Evolutionary conservation across 1,284 basidiomycete species (phyloP).

Genomic region (Inonotus obliquus): DNA sequence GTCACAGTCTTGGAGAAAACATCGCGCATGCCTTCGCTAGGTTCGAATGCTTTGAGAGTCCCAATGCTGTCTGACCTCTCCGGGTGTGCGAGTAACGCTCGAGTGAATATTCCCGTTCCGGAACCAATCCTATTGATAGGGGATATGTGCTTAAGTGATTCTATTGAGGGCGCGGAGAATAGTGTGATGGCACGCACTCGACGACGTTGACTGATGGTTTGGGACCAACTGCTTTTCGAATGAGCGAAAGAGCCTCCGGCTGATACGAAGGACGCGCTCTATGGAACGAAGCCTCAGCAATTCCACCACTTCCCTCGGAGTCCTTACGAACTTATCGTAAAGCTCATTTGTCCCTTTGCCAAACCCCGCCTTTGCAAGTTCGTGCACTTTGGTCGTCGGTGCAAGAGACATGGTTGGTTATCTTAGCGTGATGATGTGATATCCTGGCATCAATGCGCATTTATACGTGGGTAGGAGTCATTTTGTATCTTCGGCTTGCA

Average conservation of each 20-base stretch:
- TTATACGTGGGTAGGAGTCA: no score
- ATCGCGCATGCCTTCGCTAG: slow-evolving; percentile 68
- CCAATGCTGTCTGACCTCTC: slow-evolving; percentile 47
- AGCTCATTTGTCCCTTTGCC: slow-evolving; percentile 56
- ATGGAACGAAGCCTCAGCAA: slow-evolving; percentile 9
- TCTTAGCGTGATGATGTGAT: background rate
- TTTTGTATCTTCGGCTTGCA: no score
- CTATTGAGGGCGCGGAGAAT: background rate
- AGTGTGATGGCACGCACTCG: slow-evolving; percentile 46
- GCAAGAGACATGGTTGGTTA: background rate
- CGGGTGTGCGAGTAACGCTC: slow-evolving; percentile 62
- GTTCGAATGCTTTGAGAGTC: slow-evolving; percentile 61
- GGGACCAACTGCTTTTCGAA: slow-evolving; percentile 42
- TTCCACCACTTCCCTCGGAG: background rate
- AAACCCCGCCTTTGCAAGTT: slow-evolving; percentile 61
- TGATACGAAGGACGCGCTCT: slow-evolving; percentile 74
- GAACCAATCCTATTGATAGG: slow-evolving; percentile 63
- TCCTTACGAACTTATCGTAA: slow-evolving; percentile 55
- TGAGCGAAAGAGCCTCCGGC: slow-evolving; percentile 46
- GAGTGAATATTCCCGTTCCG: slow-evolving; percentile 78
- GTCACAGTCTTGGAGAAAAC: slow-evolving; percentile 47
- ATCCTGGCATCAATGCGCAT: background rate
- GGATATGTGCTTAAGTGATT: no score
- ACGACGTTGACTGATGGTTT: slow-evolving; percentile 51
- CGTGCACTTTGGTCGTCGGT: slow-evolving; percentile 34